Conservation (phyloP, 495 filamentous ascomycete species). For the Hypomontagnella monticulosa region DNA sequence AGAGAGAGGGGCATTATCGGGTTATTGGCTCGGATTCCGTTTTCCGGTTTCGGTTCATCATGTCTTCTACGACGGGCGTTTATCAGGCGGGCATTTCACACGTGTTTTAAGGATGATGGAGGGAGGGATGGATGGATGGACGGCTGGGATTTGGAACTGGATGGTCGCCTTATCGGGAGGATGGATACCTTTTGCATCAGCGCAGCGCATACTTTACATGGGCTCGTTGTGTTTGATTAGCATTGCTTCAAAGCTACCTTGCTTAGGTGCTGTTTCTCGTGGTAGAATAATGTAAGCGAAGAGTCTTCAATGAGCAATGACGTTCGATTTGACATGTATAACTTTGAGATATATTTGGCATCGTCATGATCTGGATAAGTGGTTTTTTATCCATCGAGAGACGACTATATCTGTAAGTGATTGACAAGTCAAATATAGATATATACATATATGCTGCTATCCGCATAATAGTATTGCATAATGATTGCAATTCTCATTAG, state of each 20-base stretch:
- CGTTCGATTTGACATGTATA: not conserved
- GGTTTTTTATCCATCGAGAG: too few relatives aligned
- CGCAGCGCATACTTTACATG: constrained; percentile 31
- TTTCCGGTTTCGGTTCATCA: constrained; percentile 33
- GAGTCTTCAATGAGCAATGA: constrained; percentile 2
- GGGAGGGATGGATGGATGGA: constrained; percentile 23
- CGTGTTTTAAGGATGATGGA: constrained; percentile 21
- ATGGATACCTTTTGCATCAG: constrained; percentile 44
- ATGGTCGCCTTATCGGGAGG: constrained; percentile 28
- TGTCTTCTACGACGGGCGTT: constrained; percentile 30
- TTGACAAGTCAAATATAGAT: too few relatives aligned
- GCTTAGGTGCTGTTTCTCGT: constrained; percentile 9
- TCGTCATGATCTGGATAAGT: too few relatives aligned
- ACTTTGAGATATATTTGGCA: not conserved
- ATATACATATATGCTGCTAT: too few relatives aligned
- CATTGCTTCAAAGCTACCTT: constrained; percentile 19
- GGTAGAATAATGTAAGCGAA: constrained; percentile 34
- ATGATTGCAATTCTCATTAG: too few relatives aligned
- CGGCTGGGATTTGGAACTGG: constrained; percentile 29
- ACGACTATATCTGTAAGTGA: too few relatives aligned
- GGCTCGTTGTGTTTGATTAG: constrained; percentile 22
- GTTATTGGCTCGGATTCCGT: constrained; percentile 30
- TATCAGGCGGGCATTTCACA: constrained; percentile 33
- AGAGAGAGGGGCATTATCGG: constrained; percentile 10
- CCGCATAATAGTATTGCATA: too few relatives aligned